Evolutionary conservation across 306 rosid species (phyloP).

Genomic region (Gastrolobium villosum): DNA sequence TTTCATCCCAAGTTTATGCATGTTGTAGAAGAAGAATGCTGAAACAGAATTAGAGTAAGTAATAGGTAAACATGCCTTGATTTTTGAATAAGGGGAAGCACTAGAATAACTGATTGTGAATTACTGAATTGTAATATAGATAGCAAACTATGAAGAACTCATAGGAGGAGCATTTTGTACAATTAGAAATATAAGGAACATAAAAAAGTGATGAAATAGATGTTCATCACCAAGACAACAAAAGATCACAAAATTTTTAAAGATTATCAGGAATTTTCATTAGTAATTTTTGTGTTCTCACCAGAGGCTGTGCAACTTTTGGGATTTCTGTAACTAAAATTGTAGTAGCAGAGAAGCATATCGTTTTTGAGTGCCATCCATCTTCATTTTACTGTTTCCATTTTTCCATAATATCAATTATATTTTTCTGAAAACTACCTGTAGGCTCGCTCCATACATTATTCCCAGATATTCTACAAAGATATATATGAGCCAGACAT

Average conservation of each 20-base stretch:
- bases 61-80: background rate
- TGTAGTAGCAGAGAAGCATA: background rate
- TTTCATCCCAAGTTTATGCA: background rate
- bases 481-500: slow-evolving; percentile 1
- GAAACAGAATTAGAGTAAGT: slow-evolving; percentile 18
- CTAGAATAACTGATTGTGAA: background rate
- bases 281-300: background rate
- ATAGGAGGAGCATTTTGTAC: background rate
- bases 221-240: slow-evolving; percentile 8
- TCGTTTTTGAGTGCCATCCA: background rate
- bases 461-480: slow-evolving; percentile 13
- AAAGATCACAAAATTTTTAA: background rate
- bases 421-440: slow-evolving; percentile 4
- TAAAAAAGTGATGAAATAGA: background rate
- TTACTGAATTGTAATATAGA: slow-evolving; percentile 19
- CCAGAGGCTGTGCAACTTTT: background rate
- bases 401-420: background rate
- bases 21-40: slow-evolving; percentile 3
- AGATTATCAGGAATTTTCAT: background rate
- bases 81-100: background rate
- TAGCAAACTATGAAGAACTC: background rate
- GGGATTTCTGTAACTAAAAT: background rate
- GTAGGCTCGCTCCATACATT: background rate
- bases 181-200: background rate
- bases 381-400: slow-evolving; percentile 8